These are phyloP conservation scores for Pseudopithomyces maydicus DNA, from an alignment of 2,329 filamentous ascomycete species.

Conservation along the genomic window DNA sequence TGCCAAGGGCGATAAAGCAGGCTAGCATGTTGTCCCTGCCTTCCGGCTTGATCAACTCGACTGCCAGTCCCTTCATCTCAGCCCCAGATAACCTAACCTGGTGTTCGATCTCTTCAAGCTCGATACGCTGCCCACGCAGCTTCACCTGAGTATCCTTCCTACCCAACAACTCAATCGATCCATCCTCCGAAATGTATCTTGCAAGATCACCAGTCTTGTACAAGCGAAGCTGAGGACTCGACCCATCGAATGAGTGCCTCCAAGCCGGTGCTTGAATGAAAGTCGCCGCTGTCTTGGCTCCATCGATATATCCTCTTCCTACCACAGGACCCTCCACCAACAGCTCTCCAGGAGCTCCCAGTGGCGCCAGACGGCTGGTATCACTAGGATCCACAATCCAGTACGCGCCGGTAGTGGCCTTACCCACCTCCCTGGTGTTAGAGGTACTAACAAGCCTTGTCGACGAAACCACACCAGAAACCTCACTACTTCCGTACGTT, in stretches of 20 bases:
- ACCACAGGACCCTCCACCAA: slow-evolving; percentile 59
- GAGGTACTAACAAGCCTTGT: too few relatives aligned
- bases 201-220: slow-evolving; percentile 6
- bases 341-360: slow-evolving; percentile 51
- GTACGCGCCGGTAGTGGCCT: too few relatives aligned
- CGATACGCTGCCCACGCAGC: slow-evolving; percentile 17
- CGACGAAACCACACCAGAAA: too few relatives aligned
- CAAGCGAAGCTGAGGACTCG: neutral
- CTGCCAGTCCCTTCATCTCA: too few relatives aligned
- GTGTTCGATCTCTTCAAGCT: slow-evolving; percentile 23
- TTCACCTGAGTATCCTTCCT: slow-evolving; percentile 16
- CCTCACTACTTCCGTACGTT: too few relatives aligned
- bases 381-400: slow-evolving; percentile 44
- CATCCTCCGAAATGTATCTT: neutral
- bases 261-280: slow-evolving; percentile 7
- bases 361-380: slow-evolving; percentile 9
- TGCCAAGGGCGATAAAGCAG: neutral
- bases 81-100: slow-evolving; percentile 9
- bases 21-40: neutral
- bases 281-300: slow-evolving; percentile 9
- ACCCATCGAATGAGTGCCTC: neutral
- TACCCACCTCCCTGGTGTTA: too few relatives aligned
- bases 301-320: slow-evolving; percentile 20
- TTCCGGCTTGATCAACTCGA: neutral
- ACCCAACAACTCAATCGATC: neutral